phyloP scores from a whole-genome alignment of 495 filamentous ascomycete species.

The Penicillium mononematosum region DNA sequence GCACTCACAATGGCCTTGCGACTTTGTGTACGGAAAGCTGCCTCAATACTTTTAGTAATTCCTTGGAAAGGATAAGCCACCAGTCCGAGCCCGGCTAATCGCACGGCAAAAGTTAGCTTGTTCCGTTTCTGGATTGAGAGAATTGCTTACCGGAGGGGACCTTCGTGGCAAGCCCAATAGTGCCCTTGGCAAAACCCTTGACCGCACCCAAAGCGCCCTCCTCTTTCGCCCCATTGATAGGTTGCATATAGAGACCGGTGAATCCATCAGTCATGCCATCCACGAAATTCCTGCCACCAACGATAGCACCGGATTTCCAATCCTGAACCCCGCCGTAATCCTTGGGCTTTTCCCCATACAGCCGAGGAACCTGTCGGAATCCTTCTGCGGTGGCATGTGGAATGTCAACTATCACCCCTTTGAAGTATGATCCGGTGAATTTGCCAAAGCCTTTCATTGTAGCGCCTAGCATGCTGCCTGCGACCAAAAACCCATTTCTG shows the following conservation, averaged over 20 bases:
- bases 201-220: conserved; percentile 59
- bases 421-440: conserved; percentile 29
- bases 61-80: conserved; percentile 17
- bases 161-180: conserved; percentile 72
- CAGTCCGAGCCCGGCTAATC: conserved; percentile 11
- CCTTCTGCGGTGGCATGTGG: conserved; percentile 72
- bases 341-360: conserved; percentile 64
- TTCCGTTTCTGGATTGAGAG: neutral
- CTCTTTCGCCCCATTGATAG: conserved; percentile 58
- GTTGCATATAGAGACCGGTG: conserved; percentile 66
- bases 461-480: conserved; percentile 29
- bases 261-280: conserved; percentile 74
- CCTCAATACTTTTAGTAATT: conserved; percentile 14
- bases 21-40: conserved; percentile 1
- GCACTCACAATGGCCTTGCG: conserved; percentile 6
- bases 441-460: conserved; percentile 36
- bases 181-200: conserved; percentile 61
- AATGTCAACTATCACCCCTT: conserved; percentile 58
- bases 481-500: conserved; percentile 6
- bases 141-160: conserved; percentile 28
- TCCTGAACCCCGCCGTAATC: conserved; percentile 36
- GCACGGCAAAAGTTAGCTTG: neutral
- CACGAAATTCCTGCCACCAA: conserved; percentile 57
- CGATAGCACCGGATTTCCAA: conserved; percentile 36
- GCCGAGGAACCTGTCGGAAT: conserved; percentile 76